A percentile compares a stretch with the other conserved stretches of the same genome.
Evolutionary conservation across 495 filamentous ascomycete genomes (phyloP).

Genomic region (Cercophora sp.): DNA sequence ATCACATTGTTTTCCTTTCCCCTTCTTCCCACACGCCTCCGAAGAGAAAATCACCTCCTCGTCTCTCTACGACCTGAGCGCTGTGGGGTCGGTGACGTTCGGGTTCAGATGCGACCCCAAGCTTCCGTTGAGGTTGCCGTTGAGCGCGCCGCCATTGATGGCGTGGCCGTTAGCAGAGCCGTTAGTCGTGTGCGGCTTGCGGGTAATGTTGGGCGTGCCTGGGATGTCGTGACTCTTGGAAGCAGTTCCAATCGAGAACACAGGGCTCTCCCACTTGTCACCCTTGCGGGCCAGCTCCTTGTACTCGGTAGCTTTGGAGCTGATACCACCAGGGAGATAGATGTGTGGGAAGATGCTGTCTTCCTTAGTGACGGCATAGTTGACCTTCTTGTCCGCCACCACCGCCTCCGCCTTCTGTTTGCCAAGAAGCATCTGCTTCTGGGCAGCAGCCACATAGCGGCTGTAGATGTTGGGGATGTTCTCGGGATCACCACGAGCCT

Average conservation of each 20-base stretch:
- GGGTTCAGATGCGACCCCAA: too few species aligned
- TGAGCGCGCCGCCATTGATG: not conserved
- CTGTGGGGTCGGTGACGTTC: slow-evolving; percentile 5
- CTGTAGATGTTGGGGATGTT: slow-evolving; percentile 80
- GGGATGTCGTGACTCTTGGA: slow-evolving; percentile 68
- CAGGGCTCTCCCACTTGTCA: slow-evolving; percentile 89
- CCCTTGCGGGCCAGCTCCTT: slow-evolving; percentile 82
- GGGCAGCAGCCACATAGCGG: slow-evolving; percentile 72
- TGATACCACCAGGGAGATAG: slow-evolving; percentile 84
- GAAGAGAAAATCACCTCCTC: too few species aligned
- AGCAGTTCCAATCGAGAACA: slow-evolving; percentile 87
- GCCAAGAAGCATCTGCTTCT: slow-evolving; percentile 67
- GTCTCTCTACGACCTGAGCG: slow-evolving; percentile 9
- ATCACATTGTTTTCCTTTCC: not conserved
- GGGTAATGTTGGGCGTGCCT: slow-evolving; percentile 54
- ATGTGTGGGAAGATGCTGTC: slow-evolving; percentile 89
- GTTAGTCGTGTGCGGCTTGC: slow-evolving; percentile 51
- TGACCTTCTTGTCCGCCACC: slow-evolving; percentile 72
- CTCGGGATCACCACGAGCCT: slow-evolving; percentile 66
- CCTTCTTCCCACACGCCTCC: not conserved
- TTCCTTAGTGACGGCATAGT: slow-evolving; percentile 81
- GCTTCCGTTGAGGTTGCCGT: not conserved
- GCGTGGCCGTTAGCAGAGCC: slow-evolving; percentile 14
- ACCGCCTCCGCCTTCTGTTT: slow-evolving; percentile 65
- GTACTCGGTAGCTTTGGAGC: slow-evolving; percentile 92